phyloP scores from a whole-genome alignment of 495 filamentous ascomycete genomes.

The Pseudoneurospora amorphoporcata region DNA sequence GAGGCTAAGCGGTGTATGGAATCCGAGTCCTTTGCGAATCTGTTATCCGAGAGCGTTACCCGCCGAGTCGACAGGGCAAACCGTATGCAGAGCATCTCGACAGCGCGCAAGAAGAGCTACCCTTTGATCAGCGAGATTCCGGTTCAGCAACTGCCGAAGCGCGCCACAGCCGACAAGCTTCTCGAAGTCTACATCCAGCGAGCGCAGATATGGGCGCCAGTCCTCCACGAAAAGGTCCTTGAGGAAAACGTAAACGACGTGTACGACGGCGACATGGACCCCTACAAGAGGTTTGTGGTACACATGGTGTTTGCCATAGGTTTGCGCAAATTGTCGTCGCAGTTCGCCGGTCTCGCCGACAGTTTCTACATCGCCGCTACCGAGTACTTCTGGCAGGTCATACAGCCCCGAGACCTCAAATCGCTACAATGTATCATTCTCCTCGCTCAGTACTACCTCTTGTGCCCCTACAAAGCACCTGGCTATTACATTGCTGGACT shows the following conservation, averaged over 20 bases:
- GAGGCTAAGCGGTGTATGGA: slow-evolving; percentile 82
- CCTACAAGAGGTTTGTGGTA: slow-evolving; percentile 75
- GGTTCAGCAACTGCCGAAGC: slow-evolving; percentile 56
- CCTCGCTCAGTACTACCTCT: slow-evolving; percentile 81
- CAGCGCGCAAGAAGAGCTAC: slow-evolving; percentile 44
- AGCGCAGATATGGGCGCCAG: slow-evolving; percentile 76
- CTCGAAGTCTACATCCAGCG: slow-evolving; percentile 72
- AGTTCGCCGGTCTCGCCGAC: slow-evolving; percentile 78
- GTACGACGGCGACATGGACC: slow-evolving; percentile 61
- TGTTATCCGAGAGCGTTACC: slow-evolving; percentile 56
- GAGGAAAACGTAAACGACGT: slow-evolving; percentile 67
- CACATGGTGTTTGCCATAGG: slow-evolving; percentile 87
- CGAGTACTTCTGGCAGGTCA: slow-evolving; percentile 63
- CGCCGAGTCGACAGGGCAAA: slow-evolving; percentile 19
- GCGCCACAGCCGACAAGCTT: slow-evolving; percentile 56
- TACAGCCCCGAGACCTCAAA: slow-evolving; percentile 70
- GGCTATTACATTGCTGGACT: slow-evolving; percentile 85
- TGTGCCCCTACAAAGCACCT: slow-evolving; percentile 82
- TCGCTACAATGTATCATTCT: slow-evolving; percentile 84
- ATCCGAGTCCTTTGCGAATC: slow-evolving; percentile 73
- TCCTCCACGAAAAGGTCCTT: slow-evolving; percentile 74
- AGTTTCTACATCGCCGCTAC: slow-evolving; percentile 85
- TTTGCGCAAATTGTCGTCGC: slow-evolving; percentile 71
- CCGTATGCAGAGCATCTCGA: slow-evolving; percentile 26
- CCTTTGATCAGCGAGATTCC: slow-evolving; percentile 69